Percentiles rank a stretch among this genome's conserved stretches.
phyloP scores from a whole-genome alignment of 2,329 filamentous ascomycete species.

The Talaromyces sp. region DNA sequence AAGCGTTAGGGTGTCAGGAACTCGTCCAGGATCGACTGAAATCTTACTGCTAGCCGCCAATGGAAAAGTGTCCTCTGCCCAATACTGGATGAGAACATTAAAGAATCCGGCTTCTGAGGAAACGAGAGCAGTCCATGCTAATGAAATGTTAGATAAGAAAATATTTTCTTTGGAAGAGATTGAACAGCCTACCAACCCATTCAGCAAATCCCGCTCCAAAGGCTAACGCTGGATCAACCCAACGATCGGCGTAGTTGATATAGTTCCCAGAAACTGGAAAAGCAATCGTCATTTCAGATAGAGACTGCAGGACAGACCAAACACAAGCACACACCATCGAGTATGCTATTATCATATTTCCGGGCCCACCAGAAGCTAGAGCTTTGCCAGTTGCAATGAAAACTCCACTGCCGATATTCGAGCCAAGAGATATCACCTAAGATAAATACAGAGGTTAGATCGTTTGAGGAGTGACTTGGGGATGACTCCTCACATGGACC shows the following conservation, averaged over 20 bases:
- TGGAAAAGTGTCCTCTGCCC: constrained; percentile 18
- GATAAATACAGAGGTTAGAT: neutral
- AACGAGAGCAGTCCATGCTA: constrained; percentile 14
- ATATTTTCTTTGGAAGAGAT: constrained; percentile 1
- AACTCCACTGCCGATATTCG: constrained; percentile 19
- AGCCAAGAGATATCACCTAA: constrained; percentile 15
- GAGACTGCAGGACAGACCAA: constrained; percentile 35
- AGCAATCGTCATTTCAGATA: constrained; percentile 42
- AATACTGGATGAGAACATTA: constrained; percentile 25
- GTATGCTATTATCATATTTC: constrained; percentile 38
- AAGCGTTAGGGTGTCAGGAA: neutral
- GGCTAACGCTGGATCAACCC: constrained; percentile 42
- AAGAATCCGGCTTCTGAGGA: constrained; percentile 28
- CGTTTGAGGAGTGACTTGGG: neutral
- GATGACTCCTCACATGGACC: neutral
- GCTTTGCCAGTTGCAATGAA: constrained; percentile 25
- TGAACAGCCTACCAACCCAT: constrained; percentile 20
- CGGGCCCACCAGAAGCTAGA: constrained; percentile 35
- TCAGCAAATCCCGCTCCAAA: constrained; percentile 39
- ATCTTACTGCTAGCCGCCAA: neutral
- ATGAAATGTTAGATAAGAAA: neutral
- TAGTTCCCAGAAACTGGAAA: constrained; percentile 42
- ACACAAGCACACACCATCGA: constrained; percentile 32
- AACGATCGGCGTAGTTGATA: constrained; percentile 43
- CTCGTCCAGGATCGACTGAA: neutral